phyloP scores from a whole-genome alignment of 2,329 filamentous ascomycete genomes.

The Monosporascus sp. region DNA sequence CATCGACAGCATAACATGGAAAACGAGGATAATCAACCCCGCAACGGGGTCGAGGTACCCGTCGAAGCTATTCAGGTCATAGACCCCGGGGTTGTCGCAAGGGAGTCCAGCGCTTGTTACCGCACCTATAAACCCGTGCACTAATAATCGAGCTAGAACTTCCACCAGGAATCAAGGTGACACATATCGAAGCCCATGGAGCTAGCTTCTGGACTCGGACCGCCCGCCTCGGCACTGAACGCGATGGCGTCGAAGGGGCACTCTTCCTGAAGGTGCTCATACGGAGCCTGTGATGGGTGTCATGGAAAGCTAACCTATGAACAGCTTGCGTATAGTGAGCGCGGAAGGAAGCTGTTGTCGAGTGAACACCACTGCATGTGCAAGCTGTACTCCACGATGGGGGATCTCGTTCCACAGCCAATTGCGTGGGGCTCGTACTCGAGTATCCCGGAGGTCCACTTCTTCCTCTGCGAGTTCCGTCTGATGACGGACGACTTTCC shows the following conservation, averaged over 20 bases:
- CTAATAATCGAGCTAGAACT: slow-evolving; percentile 3
- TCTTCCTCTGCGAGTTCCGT: slow-evolving; percentile 14
- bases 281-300: neutral
- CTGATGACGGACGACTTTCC: slow-evolving; percentile 8
- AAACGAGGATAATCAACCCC: neutral
- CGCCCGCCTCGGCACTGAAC: slow-evolving; percentile 11
- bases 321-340: slow-evolving; percentile 8
- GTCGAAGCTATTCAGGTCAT: slow-evolving; percentile 5
- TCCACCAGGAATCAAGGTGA: slow-evolving; percentile 1
- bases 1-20: neutral
- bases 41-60: slow-evolving; percentile 1
- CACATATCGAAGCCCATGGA: slow-evolving; percentile 8
- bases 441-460: slow-evolving; percentile 7
- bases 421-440: slow-evolving; percentile 10
- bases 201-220: slow-evolving; percentile 16
- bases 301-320: neutral
- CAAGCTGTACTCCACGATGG: slow-evolving; percentile 1
- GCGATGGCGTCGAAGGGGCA: neutral
- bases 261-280: slow-evolving; percentile 14
- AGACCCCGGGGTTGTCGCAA: slow-evolving; percentile 7
- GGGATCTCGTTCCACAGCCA: slow-evolving; percentile 6
- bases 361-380: slow-evolving; percentile 11
- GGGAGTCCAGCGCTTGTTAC: neutral
- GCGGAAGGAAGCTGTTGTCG: slow-evolving; percentile 8
- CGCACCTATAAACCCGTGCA: neutral